These are phyloP conservation scores for Glycine tomentella DNA, from an alignment of 306 rosid genomes.

Conservation along the genomic window DNA sequence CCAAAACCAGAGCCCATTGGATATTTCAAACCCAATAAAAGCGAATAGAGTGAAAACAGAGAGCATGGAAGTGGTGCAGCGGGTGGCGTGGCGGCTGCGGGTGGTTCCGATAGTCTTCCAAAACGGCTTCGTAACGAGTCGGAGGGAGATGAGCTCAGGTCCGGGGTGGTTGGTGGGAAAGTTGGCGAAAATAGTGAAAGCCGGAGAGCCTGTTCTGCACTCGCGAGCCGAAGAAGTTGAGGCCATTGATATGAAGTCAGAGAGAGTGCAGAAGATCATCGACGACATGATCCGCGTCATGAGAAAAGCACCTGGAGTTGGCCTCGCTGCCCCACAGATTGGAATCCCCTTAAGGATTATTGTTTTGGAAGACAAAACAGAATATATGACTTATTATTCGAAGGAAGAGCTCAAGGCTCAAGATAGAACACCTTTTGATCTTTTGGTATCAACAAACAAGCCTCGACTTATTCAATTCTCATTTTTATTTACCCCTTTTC, in stretches of 20 bases:
- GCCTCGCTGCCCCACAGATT: constrained; percentile 95
- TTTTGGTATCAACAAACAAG: constrained; percentile 56
- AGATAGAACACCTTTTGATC: constrained; percentile 87
- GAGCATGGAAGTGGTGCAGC: constrained; percentile 18
- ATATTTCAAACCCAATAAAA: too few species aligned
- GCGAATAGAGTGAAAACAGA: not conserved
- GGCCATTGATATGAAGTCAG: constrained; percentile 66
- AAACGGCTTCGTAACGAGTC: not conserved
- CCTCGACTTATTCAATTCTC: too few species aligned
- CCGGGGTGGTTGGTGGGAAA: not conserved
- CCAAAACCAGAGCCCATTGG: too few species aligned
- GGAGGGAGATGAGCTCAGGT: not conserved
- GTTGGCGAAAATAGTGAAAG: constrained; percentile 66
- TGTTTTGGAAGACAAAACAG: constrained; percentile 77
- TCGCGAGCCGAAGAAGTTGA: constrained; percentile 66
- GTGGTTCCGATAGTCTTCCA: too few species aligned
- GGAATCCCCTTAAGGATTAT: constrained; percentile 85
- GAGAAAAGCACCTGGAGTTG: constrained; percentile 85
- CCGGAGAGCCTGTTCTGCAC: constrained; percentile 84
- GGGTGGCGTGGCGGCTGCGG: constrained; percentile 7
- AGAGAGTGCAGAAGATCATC: constrained; percentile 74
- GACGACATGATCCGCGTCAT: constrained; percentile 73
- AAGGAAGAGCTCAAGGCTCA: constrained; percentile 69
- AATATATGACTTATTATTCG: constrained; percentile 61
- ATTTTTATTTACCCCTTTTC: too few species aligned